Evolutionary conservation across 176 grass and related monocot species (phyloP), one percentile per base, ranked within the genome.

Genomic region (Raddia guianensis): DNA sequence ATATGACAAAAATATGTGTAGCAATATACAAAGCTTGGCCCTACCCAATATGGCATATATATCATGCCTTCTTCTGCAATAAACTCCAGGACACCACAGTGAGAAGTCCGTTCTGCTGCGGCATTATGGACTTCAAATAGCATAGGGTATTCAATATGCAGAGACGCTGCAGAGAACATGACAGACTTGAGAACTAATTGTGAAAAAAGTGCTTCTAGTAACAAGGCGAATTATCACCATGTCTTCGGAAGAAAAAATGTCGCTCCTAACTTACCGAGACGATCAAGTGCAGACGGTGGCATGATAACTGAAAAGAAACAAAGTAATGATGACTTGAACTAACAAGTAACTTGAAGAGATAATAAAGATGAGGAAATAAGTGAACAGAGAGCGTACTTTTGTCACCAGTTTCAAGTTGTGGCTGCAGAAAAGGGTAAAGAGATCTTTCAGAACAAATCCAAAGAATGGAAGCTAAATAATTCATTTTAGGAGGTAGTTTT

Each of bases 41-140:
- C 14, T 91, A 99, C 96, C 96, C 96, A 99, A 63, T 99, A 99
- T 65, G 96, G 96, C 96, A 99, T 99, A 87, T 99, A 95, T 70
- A 99, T 93, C 96, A 99, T 91, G 75, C 96, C 96, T 86, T 99
- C 96, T 73, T 99, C 96, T 88, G 96, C 92, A 90, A 91, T 88
- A 64, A 99, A 99, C 80, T 99, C 96, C 58, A 99, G 84, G 64
- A 99, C 96, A 73, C 96, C 96, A 82, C 90, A 95, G 73, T 99
- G 92, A 8, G 96, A 99, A 82, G 87, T 85, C 71, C 92, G 89
- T 68, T 92, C 90, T 45, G 88, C 86, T 53, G 89, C 86, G 44
- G 87, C 83, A 68, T 99, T 99, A 16, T 77, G 84, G 7, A 99
- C 81, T 89, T 99, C 96, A 80, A 99, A 99, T 80, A 99, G 75